Conservation (phyloP, 768 basidiomycete genomes). For the Termitomyces sp. region DNA sequence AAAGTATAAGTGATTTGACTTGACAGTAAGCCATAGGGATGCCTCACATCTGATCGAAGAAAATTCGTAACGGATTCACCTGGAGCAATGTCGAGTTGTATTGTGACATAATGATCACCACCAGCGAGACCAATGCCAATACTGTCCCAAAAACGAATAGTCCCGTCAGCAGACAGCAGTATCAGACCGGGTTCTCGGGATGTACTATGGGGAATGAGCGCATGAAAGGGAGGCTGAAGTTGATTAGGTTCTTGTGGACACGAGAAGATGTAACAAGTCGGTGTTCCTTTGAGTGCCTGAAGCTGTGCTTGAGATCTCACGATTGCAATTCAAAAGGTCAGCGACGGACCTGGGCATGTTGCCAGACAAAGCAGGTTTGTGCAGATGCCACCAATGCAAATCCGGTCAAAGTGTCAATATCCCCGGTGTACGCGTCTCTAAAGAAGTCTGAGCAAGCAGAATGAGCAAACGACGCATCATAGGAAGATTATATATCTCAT, state of each 20-base stretch:
- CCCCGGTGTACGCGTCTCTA: slow-evolving; percentile 61
- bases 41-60: slow-evolving; percentile 57
- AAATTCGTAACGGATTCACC: slow-evolving; percentile 63
- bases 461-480: background rate
- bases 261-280: slow-evolving; percentile 79
- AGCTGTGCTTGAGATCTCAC: background rate
- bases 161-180: slow-evolving; percentile 63
- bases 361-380: slow-evolving; percentile 80
- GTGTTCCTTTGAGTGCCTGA: slow-evolving; percentile 60
- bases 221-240: slow-evolving; percentile 42
- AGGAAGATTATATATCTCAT: slow-evolving; percentile 10
- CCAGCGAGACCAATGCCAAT: slow-evolving; percentile 81
- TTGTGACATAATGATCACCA: slow-evolving; percentile 57
- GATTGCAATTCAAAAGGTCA: background rate
- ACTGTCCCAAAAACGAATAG: slow-evolving; percentile 83
- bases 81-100: slow-evolving; percentile 39
- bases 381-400: slow-evolving; percentile 69
- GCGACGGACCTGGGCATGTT: slow-evolving; percentile 57
- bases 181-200: slow-evolving; percentile 86
- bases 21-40: slow-evolving; percentile 2
- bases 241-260: slow-evolving; percentile 48
- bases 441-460: slow-evolving; percentile 48
- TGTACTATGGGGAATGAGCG: slow-evolving; percentile 61
- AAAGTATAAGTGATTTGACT: background rate
- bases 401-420: slow-evolving; percentile 65